Base-by-base conservation (phyloP, 768 basidiomycete species). In the Lentinula sp. region DNA sequence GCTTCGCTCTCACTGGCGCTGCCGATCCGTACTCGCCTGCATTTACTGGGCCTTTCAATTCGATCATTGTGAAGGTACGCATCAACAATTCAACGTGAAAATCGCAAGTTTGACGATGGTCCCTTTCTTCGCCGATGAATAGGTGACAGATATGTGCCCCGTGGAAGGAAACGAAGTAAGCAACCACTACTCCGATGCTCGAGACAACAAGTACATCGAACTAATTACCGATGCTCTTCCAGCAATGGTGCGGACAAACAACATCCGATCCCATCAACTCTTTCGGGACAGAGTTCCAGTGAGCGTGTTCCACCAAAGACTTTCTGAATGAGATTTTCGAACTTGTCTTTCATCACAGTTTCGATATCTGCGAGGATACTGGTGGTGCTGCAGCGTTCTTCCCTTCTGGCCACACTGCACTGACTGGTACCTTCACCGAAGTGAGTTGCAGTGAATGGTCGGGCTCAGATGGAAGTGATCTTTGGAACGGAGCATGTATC, bases 301-400 rank as follows among this genome's bases (percentile, higher is more conserved):
- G 66, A 65, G 81, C 67, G 37, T 28, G 28, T 28, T 28, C 3
- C 28, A 28, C 28, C 28, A 28, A 4, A 28, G 28, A 28, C 28
- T 28, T 28, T 28, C 28, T 28, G 28, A 28, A 28, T 28, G 28
- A 28, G 2, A 28, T 5, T 31, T 23, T 21, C 10, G 49, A 2
- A 13, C 4, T 45, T 49, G 1, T 13, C 9, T 10, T 31, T 28
- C 34, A 16, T 21, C 57, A 57, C 53, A 86, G 84, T 68, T 86
- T 85, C 66, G 84, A 86, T 67, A 78, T 86, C 46, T 86, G 84
- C 66, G 70, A 79, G 53, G 85, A 85, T 62, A 83, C 82, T 9
- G 83, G 84, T 50, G 82, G 80, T 9, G 61, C 79, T 13, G 62
- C 40, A 2, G 75, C 74, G 6, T 86, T 86, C 75, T 86, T 86